Evolutionary conservation across 805 yeast species (phyloP).

Genomic region (Candida quercuum): DNA sequence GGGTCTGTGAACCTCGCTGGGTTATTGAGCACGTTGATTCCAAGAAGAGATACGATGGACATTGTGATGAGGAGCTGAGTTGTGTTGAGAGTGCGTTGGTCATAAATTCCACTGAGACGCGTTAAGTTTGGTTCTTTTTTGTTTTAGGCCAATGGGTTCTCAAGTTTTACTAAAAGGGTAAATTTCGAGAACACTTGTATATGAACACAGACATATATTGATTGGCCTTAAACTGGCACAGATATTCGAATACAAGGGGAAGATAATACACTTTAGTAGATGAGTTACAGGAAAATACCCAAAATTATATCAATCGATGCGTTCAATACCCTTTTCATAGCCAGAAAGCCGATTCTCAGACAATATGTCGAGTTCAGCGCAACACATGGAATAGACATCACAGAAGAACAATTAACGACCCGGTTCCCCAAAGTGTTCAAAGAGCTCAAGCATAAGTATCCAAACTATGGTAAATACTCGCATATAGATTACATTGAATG

Average conservation of each 20-base stretch:
- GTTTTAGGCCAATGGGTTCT: too few species aligned
- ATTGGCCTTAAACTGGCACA: too few species aligned
- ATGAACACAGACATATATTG: too few species aligned
- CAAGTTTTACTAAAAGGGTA: too few species aligned
- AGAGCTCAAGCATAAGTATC: constrained; percentile 34
- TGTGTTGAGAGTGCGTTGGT: neutral
- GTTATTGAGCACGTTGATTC: constrained; percentile 87
- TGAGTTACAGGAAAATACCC: constrained; percentile 24
- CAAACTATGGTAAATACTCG: constrained; percentile 55
- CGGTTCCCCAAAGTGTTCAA: constrained; percentile 31
- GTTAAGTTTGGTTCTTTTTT: neutral
- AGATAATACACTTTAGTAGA: too few species aligned
- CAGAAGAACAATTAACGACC: constrained; percentile 20
- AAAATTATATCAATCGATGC: constrained; percentile 59
- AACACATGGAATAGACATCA: constrained; percentile 35
- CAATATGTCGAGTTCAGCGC: constrained; percentile 47
- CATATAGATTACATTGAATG: constrained; percentile 36
- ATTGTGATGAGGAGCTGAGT: constrained; percentile 29
- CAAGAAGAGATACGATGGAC: constrained; percentile 92
- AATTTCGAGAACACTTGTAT: too few species aligned
- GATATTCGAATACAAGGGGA: too few species aligned
- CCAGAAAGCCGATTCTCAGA: constrained; percentile 45
- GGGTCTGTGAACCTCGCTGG: constrained; percentile 94
- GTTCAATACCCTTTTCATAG: constrained; percentile 59
- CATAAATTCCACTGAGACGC: too few species aligned